Evolutionary conservation across 148 eudicot species (phyloP), one percentile per base, ranked within the genome.

Genomic region (Salicornia ramosissima): DNA sequence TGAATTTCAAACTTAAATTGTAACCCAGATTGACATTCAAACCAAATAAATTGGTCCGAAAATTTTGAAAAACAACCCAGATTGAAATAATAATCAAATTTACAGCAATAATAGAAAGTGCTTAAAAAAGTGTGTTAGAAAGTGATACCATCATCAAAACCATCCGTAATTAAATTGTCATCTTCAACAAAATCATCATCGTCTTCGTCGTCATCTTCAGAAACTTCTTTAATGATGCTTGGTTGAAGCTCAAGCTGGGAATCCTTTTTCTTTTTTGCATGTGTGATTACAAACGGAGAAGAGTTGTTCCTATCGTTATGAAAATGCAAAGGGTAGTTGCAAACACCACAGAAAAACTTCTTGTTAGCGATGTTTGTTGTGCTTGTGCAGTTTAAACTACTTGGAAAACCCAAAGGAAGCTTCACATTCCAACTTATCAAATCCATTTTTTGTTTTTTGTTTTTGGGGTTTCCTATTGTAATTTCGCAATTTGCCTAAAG

Each of bases 121-220:
- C 45, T 10, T 31, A 33, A 33, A n/a, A 0, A 65, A 39, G 36
- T 36, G 14, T 53, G 10, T 15, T 6, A 71, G 39, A 29, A 24
- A 34, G 6, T 24, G 10, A 52, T 79, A 86, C 87, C 90, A 68
- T 83, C 85, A 22, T 67, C 82, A 56, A 84, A 77, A n/a, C 84
- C 92, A 77, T 71, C 80, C 67, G 50, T 67, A 56, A 64, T 28
- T 68, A 75, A 14, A 33, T 69, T 21, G 25, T 58, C 81, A 54
- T 83, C 88, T 30, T 86, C 83, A 55, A 24, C 69, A 40, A 46
- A 25, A 28, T 46, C 70, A 16, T 51, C 61, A 4, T 53, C 75
- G 12, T 73, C 79, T 1, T 76, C 81, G 12, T 80, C 79, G 26
- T 65, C 78, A 52, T 69, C 82, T 62, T 71, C 31, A 12, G 71